phyloP scores from a whole-genome alignment of 495 filamentous ascomycete species.

The Talaromyces thailandensis region DNA sequence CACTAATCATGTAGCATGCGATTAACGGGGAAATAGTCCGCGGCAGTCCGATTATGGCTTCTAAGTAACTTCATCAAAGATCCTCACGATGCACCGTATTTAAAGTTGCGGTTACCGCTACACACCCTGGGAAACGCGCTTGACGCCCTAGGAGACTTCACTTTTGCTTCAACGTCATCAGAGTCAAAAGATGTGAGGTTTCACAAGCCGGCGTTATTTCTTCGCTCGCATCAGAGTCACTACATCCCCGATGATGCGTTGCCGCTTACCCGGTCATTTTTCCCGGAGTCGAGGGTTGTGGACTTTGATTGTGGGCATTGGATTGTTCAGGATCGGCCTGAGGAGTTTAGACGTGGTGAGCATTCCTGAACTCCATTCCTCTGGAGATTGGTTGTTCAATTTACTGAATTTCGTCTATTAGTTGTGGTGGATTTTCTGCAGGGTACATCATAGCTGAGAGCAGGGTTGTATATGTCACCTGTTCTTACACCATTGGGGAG shows the following conservation, averaged over 20 bases:
- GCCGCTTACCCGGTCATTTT: not conserved
- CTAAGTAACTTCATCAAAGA: not conserved
- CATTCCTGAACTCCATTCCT: not conserved
- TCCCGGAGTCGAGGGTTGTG: conserved; percentile 55
- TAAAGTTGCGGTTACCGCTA: not conserved
- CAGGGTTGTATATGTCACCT: not conserved
- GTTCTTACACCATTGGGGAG: not conserved
- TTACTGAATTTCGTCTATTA: not conserved
- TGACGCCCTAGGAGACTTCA: not conserved
- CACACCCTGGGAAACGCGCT: not conserved
- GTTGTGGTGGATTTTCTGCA: not conserved
- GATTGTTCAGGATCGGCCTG: conserved; percentile 75
- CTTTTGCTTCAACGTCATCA: not conserved
- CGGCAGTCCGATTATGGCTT: not conserved
- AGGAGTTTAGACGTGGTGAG: conserved; percentile 57
- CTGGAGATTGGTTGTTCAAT: not conserved
- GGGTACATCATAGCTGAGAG: not conserved
- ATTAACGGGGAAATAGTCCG: not conserved
- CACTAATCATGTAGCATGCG: not conserved
- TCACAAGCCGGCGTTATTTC: not conserved
- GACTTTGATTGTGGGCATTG: conserved; percentile 80
- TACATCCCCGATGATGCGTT: not conserved
- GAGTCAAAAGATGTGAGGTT: not conserved
- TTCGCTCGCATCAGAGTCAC: not conserved
- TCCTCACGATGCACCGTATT: not conserved